Conservation (phyloP, 1,284 basidiomycete genomes). For the Tremellales sp. region DNA sequence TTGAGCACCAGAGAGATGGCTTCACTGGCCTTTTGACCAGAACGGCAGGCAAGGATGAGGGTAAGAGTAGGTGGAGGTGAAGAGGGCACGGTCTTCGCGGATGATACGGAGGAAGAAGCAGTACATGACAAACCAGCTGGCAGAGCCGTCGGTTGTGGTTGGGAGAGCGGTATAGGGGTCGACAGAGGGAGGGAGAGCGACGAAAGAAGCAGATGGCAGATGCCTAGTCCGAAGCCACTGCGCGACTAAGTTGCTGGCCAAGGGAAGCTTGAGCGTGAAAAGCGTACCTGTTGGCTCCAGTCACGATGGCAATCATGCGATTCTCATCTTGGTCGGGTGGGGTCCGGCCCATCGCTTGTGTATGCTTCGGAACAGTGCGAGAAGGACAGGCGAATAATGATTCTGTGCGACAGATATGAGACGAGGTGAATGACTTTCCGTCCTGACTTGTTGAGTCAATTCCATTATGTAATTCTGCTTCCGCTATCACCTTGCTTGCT, state of each 20-base stretch:
- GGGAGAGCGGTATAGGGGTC: conserved; percentile 24
- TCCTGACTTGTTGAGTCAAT: no score
- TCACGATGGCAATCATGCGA: conserved; percentile 57
- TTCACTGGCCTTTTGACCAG: conserved; percentile 58
- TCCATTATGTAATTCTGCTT: background rate
- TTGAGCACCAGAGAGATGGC: conserved; percentile 58
- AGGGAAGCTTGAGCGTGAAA: background rate
- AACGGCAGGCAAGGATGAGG: conserved; percentile 78
- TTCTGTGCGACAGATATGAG: background rate
- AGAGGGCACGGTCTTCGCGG: conserved; percentile 10
- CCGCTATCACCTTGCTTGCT: background rate
- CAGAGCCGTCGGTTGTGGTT: conserved; percentile 27
- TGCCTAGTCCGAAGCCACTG: conserved; percentile 80
- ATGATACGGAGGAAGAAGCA: conserved; percentile 10
- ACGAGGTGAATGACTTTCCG: background rate
- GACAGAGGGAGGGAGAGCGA: conserved; percentile 56
- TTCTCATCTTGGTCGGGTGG: conserved; percentile 22
- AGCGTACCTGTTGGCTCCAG: conserved; percentile 64
- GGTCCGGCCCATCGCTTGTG: conserved; percentile 3
- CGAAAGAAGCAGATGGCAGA: conserved; percentile 72
- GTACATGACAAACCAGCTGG: no score
- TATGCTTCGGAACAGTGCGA: no score
- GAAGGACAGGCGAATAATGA: no score
- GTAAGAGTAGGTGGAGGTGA: conserved; percentile 57
- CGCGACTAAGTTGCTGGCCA: background rate